phyloP scores from a whole-genome alignment of 2,329 filamentous ascomycete genomes.

The Alternaria infectoria region DNA sequence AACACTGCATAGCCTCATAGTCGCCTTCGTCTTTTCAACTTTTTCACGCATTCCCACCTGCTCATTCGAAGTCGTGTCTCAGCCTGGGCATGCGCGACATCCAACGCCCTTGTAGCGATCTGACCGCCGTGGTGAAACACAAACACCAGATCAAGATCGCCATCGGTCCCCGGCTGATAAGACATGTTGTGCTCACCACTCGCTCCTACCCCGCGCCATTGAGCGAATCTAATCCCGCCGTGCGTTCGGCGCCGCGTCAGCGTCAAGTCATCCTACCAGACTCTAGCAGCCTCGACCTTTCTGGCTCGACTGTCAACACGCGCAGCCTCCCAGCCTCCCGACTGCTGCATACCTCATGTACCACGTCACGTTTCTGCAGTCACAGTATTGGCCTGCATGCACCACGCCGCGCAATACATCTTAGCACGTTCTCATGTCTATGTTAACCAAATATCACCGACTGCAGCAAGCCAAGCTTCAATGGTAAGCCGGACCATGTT shows the following conservation, averaged over 20 bases:
- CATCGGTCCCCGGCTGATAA: slow-evolving; percentile 3
- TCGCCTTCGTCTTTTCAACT: background rate
- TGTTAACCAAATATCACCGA: background rate
- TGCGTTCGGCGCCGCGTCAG: slow-evolving; percentile 8
- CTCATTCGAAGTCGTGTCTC: background rate
- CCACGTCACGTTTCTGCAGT: background rate
- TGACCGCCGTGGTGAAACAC: slow-evolving; percentile 11
- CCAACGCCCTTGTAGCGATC: background rate
- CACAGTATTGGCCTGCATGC: background rate
- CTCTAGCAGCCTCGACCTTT: background rate
- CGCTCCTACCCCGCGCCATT: slow-evolving; percentile 5
- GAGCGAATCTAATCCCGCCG: background rate
- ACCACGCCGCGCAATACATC: background rate
- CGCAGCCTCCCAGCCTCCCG: background rate
- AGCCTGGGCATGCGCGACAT: slow-evolving; percentile 3
- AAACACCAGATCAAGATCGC: background rate
- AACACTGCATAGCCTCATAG: background rate
- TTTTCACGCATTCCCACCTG: background rate
- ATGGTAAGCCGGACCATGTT: background rate
- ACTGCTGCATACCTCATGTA: background rate
- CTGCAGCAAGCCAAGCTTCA: background rate
- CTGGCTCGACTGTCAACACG: background rate
- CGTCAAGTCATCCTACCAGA: background rate
- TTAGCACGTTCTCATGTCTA: background rate
- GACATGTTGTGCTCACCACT: slow-evolving; percentile 3